Evolutionary conservation across 345 rosid species (phyloP), one percentile per base, ranked within the genome.

Genomic region (Leavenworthia alabamica): DNA sequence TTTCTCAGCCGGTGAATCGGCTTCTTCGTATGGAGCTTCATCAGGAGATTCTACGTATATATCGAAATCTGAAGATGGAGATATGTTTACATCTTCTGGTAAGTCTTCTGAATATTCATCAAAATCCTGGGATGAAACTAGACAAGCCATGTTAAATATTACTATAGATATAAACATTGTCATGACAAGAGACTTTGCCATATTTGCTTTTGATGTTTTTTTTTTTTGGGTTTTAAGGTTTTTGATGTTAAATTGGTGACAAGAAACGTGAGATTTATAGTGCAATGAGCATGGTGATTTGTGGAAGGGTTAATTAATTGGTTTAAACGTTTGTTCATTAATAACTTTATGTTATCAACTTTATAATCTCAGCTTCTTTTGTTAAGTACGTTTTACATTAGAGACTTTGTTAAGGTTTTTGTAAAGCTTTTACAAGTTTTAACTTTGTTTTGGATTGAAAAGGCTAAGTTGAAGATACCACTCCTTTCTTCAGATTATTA

Each of bases 161-260:
- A 35, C 5, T 24, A 53, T 5, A 1, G 14, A 52, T 44, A 68
- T 24, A 4, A 60, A 27, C 32, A 60, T 42, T 45, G 3, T 11
- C n/a, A 60, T 43, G 32, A 33, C 5, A 43, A 43, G 20, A 33
- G 56, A 60, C 27, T 61, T 61, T 35, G 67, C 40, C 73, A 51
- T 60, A 19, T 52, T 60, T 51, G 54, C 5, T 67, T 58, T 58
- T 49, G 2, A 12, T 23, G 16, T 4, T 37, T 8, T 28, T 33
- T 28, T 33, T 35, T 32, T 35, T 33, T 24, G 1, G 6, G 10
- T 12, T 55, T 55, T 52, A 19, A 16, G 28, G 3, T 43, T 14
- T 54, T 29, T 5, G 19, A 47, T 49, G 35, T 67, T 7, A 28
- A 35, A 48, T 47, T 28, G 10, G 16, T 28, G 33, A 48, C 33